A percentile compares a stretch with the other conserved stretches of the same genome.
Evolutionary conservation across 2,329 filamentous ascomycete genomes (phyloP).

Genomic region (Aspergillus tanneri): DNA sequence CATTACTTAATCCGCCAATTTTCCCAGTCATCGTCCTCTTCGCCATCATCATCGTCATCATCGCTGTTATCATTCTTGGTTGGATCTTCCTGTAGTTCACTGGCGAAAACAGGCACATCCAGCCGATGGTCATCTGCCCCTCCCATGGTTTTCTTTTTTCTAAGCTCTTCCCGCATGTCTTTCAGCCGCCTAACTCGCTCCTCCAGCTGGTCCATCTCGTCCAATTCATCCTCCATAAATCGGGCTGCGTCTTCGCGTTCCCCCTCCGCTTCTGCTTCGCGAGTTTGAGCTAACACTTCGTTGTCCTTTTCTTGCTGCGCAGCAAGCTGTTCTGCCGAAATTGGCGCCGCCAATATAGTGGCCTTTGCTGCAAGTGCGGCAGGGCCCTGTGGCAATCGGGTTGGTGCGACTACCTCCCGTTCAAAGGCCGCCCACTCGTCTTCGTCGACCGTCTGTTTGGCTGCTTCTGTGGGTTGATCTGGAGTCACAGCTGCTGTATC

Average conservation of each 20-base stretch:
- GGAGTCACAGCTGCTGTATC: conserved; percentile 10
- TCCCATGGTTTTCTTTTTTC: conserved; percentile 40
- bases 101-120: conserved; percentile 27
- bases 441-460: conserved; percentile 58
- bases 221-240: conserved; percentile 73
- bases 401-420: conserved; percentile 66
- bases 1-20: conserved; percentile 43
- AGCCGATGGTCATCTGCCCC: conserved; percentile 26
- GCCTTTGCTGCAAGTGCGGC: conserved; percentile 46
- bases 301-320: conserved; percentile 52
- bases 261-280: conserved; percentile 60
- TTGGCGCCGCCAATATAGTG: conserved; percentile 67
- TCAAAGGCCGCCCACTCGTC: conserved; percentile 86
- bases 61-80: conserved; percentile 31
- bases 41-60: conserved; percentile 31
- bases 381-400: conserved; percentile 32
- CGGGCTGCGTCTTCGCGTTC: conserved; percentile 74
- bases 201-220: conserved; percentile 79
- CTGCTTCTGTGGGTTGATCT: conserved; percentile 11
- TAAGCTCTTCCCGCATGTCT: conserved; percentile 68
- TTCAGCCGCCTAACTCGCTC: conserved; percentile 67
- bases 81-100: conserved; percentile 40
- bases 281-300: conserved; percentile 40
- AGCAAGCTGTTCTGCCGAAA: conserved; percentile 63
- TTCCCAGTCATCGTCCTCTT: conserved; percentile 48